Evolutionary conservation across 352 stramenopile species (phyloP), one percentile per base, ranked within the genome.

Genomic region (Globisporangium acanthophoron): DNA sequence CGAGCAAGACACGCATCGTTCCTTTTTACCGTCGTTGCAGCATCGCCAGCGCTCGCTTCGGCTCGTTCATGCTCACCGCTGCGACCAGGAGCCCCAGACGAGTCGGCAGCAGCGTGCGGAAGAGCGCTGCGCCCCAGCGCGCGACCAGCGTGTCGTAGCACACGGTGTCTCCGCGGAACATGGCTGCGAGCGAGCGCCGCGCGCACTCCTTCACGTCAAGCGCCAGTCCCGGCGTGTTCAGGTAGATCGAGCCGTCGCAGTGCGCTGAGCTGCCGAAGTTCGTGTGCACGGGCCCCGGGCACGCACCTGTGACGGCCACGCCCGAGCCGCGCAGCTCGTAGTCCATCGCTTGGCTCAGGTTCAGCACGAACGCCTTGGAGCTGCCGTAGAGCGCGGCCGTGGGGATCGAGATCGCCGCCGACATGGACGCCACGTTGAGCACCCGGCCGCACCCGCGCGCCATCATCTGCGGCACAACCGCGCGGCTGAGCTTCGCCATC

Each of bases 371-470:
- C 0, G 80, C 69, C 66, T 95, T 96, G 43, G 82, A 77, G 29
- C 70, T 78, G 39, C 72, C 69, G 61, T 96, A 96, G n/a, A 94
- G 55, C 18, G 77, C 79, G 12, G 74, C 78, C 9, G 65, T 74
- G 37, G 85, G 83, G 44, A 89, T 74, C 2, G 78, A 66, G 54
- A 74, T 62, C 4, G 73, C 59, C 3, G 67, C 75, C 0, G 73
- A 71, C 9, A 92, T 67, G 24, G 83, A 91, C 33, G 78, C 82
- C 24, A 96, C 78, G 63, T 95, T 96, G 39, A 96, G 64, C 31
- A 96, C 73, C 40, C 84, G 80, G 2, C 86, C 88, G 35, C 77
- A 52, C 35, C 78, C 71, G 18, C 87, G 74, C 56, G 74, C 61
- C 2, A 81, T 63, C 88, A 96, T 96, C 51, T 82, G 69, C 40